Percentiles rank a stretch among this genome's conserved stretches.
Conservation (phyloP, 441 rosid species). For the Bocquillonia castaneifolia region DNA sequence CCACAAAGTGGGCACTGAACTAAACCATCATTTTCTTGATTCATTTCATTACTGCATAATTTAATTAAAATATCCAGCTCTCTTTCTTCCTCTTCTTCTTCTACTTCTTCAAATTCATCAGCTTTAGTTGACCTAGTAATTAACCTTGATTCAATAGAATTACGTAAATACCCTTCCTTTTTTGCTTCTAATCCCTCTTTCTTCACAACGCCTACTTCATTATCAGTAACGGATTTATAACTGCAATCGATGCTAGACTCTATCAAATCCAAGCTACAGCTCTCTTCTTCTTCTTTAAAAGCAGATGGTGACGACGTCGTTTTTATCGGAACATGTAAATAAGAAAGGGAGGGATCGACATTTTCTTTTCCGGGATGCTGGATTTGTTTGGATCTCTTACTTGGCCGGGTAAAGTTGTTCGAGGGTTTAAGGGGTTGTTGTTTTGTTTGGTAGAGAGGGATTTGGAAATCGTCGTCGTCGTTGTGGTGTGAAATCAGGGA, state of each 20-base stretch:
- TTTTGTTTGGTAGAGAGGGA: slow-evolving; percentile 41
- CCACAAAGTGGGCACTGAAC: slow-evolving; percentile 79
- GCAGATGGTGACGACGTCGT: background rate
- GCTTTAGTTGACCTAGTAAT: slow-evolving; percentile 24
- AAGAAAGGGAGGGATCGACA: slow-evolving; percentile 12
- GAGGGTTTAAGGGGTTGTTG: slow-evolving; percentile 30
- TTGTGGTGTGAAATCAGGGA: slow-evolving; percentile 12
- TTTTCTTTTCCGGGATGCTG: slow-evolving; percentile 47
- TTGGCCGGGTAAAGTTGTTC: slow-evolving; percentile 28
- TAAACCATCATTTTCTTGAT: slow-evolving; percentile 24
- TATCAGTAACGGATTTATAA: background rate
- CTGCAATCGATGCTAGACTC: slow-evolving; percentile 57
- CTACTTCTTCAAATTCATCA: slow-evolving; percentile 31
- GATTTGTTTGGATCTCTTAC: slow-evolving; percentile 35
- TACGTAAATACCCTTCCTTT: slow-evolving; percentile 48
- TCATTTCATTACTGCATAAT: slow-evolving; percentile 44
- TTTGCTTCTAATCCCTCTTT: slow-evolving; percentile 31
- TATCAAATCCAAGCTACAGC: slow-evolving; percentile 60
- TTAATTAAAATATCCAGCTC: slow-evolving; percentile 54
- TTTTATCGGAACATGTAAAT: background rate
- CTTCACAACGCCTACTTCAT: background rate
- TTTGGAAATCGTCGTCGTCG: slow-evolving; percentile 61
- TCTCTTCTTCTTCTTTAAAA: slow-evolving; percentile 6
- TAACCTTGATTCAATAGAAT: slow-evolving; percentile 70
- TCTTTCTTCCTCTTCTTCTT: slow-evolving; percentile 38